Evolutionary conservation across 805 yeast genomes (phyloP), one percentile per base, ranked within the genome.

Genomic region (Kluyveromyces wickerhamii): DNA sequence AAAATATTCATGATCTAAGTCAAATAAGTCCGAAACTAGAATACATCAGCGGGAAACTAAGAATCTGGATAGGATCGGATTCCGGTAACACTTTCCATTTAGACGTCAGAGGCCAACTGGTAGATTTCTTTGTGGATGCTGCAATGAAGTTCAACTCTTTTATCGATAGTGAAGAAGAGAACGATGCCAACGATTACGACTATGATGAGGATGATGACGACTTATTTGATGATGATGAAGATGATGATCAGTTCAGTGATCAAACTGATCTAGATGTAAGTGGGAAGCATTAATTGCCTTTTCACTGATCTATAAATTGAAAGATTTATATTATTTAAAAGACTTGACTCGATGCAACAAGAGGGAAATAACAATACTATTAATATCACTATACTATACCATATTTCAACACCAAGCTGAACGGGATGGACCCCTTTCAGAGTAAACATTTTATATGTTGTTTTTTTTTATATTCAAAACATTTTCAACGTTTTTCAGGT

Each of bases 11-110:
- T n/a, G 33, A 30, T 18, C 21, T 30, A 9, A 41, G 36, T n/a
- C 38, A 22, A 9, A n/a, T 30, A 3, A 21, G 26, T 20, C n/a
- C 40, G 12, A 48, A 45, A 27, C 37, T 59, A 20, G 65, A 60
- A 35, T 53, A 51, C 24, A 41, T 59, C 11, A 44, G 52, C 6
- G 61, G 58, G 8, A 40, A 45, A 9, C 30, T 60, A 15, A 52
- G 66, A 45, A 52, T 61, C 2, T 60, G 65, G 65, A 34, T 57
- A 18, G 64, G 65, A 21, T 49, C 53, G 19, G 40, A 51, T 14
- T 40, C 43, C 18, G 61, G 59, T n/a, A 40, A 53, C 10, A 39
- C 41, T 7, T 30, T 59, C 24, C 44, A 40, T 21, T 49, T 56
- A 32, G 47, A 49, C 14, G 45, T 47, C 35, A 56, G 62, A 46